phyloP scores from a whole-genome alignment of 1,284 basidiomycete genomes.

The Singerocomus rubriflavus region DNA sequence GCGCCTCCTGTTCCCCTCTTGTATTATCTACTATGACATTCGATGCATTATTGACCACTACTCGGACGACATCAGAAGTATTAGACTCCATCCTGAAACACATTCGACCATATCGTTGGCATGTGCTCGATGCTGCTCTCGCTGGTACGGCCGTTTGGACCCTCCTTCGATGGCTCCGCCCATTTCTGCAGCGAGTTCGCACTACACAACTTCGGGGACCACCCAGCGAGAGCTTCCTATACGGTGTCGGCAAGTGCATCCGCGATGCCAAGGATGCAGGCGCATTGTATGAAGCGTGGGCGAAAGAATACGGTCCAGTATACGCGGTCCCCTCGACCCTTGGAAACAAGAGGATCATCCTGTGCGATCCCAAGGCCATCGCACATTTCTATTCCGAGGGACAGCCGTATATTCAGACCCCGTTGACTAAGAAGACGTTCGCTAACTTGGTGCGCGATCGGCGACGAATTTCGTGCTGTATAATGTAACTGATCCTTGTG shows the following conservation, averaged over 20 bases:
- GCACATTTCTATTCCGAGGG: constrained; percentile 52
- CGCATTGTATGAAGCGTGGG: constrained; percentile 21
- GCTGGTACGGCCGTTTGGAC: no score
- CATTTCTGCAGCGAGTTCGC: no score
- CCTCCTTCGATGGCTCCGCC: no score
- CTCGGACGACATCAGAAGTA: neutral
- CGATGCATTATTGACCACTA: neutral
- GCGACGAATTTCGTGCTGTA: neutral
- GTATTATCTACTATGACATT: neutral
- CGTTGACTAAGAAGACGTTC: constrained; percentile 33
- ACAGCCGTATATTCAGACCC: constrained; percentile 43
- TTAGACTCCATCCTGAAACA: neutral
- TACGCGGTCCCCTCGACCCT: constrained; percentile 42
- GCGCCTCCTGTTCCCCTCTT: neutral
- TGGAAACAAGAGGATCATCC: constrained; percentile 40
- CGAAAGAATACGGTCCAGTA: constrained; percentile 36
- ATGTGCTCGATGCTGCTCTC: neutral
- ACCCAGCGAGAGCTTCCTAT: constrained; percentile 15
- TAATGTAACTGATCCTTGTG: neutral
- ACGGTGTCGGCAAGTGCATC: constrained; percentile 15
- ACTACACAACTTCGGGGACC: constrained; percentile 15
- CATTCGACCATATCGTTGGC: neutral
- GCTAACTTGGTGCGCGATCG: constrained; percentile 33
- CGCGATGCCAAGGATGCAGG: constrained; percentile 1
- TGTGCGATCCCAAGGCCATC: constrained; percentile 54